These are phyloP conservation scores for Psidium guajava DNA, from an alignment of 345 rosid genomes.

Conservation along the genomic window DNA sequence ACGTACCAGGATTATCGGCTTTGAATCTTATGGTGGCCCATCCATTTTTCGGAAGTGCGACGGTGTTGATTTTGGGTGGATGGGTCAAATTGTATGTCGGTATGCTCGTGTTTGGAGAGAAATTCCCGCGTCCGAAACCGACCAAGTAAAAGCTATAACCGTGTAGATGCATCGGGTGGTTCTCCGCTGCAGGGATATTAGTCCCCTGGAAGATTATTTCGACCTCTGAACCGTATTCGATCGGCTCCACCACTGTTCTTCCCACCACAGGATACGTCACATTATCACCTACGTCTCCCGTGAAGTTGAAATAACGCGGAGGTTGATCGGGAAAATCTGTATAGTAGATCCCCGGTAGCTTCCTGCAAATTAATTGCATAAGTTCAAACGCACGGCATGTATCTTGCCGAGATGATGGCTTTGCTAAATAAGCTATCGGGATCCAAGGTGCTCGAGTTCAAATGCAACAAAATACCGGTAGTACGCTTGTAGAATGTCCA, in stretches of 20 bases:
- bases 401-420: not conserved
- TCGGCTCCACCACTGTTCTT: conserved; percentile 6
- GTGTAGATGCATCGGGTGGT: conserved; percentile 38
- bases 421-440: not conserved
- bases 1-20: conserved; percentile 17
- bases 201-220: conserved; percentile 37
- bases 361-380: not conserved
- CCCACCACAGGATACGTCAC: not conserved
- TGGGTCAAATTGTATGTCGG: conserved; percentile 11
- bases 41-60: conserved; percentile 12
- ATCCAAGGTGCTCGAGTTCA: not conserved
- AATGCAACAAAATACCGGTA: not conserved
- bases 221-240: conserved; percentile 22
- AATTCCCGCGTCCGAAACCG: conserved; percentile 25
- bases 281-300: conserved; percentile 6
- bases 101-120: conserved; percentile 10
- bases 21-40: conserved; percentile 21
- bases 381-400: too few species aligned
- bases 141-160: conserved; percentile 34
- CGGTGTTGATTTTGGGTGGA: conserved; percentile 27
- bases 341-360: not conserved
- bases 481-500: conserved; percentile 34
- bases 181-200: conserved; percentile 3
- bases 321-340: conserved; percentile 11
- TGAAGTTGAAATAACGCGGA: conserved; percentile 11